Conservation (phyloP, 352 stramenopile species). For the Globisporangium alternatum region DNA sequence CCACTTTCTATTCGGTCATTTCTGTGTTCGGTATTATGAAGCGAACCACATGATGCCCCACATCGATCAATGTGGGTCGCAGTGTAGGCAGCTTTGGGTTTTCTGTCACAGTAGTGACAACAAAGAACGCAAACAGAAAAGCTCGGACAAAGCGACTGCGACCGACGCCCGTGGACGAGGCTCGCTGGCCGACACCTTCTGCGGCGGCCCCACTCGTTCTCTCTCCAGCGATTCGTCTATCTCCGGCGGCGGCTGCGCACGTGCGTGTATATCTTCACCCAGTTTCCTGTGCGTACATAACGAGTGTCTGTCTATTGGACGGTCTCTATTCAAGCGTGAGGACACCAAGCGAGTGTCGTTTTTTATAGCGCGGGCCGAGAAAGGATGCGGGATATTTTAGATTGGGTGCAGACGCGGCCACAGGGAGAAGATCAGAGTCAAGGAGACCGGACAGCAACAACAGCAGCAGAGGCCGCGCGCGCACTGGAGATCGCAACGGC, state of each 20-base stretch:
- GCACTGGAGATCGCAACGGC: background rate
- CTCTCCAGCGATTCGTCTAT: background rate
- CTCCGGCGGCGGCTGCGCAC: background rate
- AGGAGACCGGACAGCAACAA: background rate
- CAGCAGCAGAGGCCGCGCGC: background rate
- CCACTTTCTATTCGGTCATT: background rate
- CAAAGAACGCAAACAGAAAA: background rate
- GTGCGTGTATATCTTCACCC: background rate
- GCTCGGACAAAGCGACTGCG: background rate
- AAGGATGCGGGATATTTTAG: conserved; percentile 13
- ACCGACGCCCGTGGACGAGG: background rate
- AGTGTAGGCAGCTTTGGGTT: background rate
- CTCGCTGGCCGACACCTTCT: background rate
- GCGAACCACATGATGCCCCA: background rate
- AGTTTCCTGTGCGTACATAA: background rate
- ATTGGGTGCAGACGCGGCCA: conserved; percentile 3
- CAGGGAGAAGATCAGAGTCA: background rate
- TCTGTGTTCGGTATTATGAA: background rate
- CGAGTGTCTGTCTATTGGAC: background rate
- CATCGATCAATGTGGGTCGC: conserved; percentile 1
- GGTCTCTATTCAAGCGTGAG: background rate
- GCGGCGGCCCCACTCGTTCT: background rate
- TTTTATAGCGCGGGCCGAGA: conserved; percentile 3
- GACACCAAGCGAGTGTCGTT: background rate
- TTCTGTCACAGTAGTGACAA: background rate